Evolutionary conservation across 305 asterid species (phyloP).

Genomic region (Fraxinus dipetala): DNA sequence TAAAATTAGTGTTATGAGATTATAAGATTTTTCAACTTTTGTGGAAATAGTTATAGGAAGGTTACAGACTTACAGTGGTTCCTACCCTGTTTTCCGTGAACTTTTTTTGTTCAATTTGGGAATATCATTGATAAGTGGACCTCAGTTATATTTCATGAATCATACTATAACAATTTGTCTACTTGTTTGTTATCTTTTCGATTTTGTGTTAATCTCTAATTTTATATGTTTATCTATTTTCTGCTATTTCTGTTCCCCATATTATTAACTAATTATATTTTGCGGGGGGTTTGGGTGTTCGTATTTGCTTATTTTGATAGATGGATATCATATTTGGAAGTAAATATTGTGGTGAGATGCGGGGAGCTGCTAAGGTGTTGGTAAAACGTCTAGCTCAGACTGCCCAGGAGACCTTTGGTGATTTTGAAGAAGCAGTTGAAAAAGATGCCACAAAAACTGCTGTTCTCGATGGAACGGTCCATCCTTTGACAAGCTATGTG

Average conservation of each 20-base stretch:
- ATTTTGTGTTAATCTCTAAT: not conserved
- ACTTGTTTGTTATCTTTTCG: not conserved
- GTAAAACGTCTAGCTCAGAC: conserved; percentile 85
- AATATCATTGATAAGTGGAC: not conserved
- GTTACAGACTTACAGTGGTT: not conserved
- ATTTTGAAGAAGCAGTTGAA: conserved; percentile 96
- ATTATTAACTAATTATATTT: not conserved
- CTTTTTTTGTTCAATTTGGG: not conserved
- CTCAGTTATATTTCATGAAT: not conserved
- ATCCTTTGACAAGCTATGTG: conserved; percentile 90
- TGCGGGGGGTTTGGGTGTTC: not conserved
- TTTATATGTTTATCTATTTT: not conserved
- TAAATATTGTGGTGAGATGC: conserved; percentile 67
- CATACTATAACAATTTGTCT: not conserved
- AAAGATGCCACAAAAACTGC: conserved; percentile 93
- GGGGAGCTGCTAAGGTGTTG: conserved; percentile 62
- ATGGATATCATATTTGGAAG: conserved; percentile 61
- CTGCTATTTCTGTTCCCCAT: not conserved
- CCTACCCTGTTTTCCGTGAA: not conserved
- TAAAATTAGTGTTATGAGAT: not conserved
- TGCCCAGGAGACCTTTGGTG: conserved; percentile 86
- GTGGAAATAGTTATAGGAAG: not conserved
- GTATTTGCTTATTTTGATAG: conserved; percentile 40
- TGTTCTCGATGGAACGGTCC: conserved; percentile 98
- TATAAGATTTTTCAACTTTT: not conserved